Percentiles rank a stretch among this genome's conserved stretches.
Conservation (phyloP, 805 yeast genomes). For the Groenewaldozyma tartarivorans region DNA sequence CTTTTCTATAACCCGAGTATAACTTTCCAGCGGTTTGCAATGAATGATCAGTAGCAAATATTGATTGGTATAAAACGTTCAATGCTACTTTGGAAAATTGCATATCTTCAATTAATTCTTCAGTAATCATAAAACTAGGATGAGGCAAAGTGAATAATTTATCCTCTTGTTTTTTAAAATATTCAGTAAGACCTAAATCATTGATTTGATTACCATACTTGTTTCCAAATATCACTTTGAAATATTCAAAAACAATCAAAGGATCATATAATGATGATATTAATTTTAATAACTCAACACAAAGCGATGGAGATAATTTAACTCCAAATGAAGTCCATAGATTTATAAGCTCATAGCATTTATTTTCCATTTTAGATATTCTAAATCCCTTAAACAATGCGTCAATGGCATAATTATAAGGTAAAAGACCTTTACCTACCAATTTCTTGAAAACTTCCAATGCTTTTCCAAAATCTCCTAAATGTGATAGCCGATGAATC, state of each 20-base stretch:
- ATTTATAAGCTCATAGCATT: slow-evolving; percentile 20
- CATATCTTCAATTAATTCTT: background rate
- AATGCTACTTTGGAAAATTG: slow-evolving; percentile 7
- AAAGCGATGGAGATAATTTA: slow-evolving; percentile 13
- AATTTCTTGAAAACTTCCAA: background rate
- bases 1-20: background rate
- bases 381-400: slow-evolving; percentile 23
- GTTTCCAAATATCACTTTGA: slow-evolving; percentile 10
- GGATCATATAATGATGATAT: slow-evolving; percentile 17
- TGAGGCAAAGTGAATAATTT: background rate
- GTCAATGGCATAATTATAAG: slow-evolving; percentile 9
- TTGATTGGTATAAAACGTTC: slow-evolving; percentile 19
- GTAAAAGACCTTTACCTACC: slow-evolving; percentile 12
- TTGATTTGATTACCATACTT: slow-evolving; percentile 4
- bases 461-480: background rate
- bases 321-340: slow-evolving; percentile 9
- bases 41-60: slow-evolving; percentile 7
- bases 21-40: background rate
- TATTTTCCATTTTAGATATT: slow-evolving; percentile 18
- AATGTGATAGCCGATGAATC: background rate
- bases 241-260: slow-evolving; percentile 12
- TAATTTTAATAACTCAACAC: slow-evolving; percentile 20
- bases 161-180: background rate
- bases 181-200: slow-evolving; percentile 13
- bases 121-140: background rate